Base-by-base conservation (phyloP, 164 flowering plant genomes). In the Kalanchoe fedtschenkoi region DNA sequence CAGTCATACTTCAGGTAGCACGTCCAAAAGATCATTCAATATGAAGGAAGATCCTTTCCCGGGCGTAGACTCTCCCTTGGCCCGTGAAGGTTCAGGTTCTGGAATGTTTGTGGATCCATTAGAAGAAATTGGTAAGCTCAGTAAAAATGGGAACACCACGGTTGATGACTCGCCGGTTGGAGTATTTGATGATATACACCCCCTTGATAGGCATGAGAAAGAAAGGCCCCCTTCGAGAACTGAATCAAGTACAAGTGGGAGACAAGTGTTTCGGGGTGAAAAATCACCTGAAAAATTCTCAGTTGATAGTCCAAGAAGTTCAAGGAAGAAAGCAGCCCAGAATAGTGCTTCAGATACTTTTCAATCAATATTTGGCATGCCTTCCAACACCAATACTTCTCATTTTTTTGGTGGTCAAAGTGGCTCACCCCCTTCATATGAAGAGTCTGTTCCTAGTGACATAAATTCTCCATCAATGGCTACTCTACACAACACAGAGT, bases 11-110 rank as follows among this genome's bases (percentile, higher is more conserved):
- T n/a, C n/a, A 62, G 69, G 37, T 66, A 61, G 68, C 70, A 42
- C 81, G 59, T 47, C 59, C 30, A 81, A 78, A 66, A 66, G 77
- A 43, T 39, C 75, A 22, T 65, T 82, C 38, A 70, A 62, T 62
- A 65, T 60, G 39, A 57, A 69, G 43, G 91, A 83, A n/a, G 86
- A 89, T 47, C 92, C 89, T 28, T 87, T 89, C 81, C 90, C 72
- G 10, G 80, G 75, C 28, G 55, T 83, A 44, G 84, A 74, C 66
- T 75, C 91, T 59, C 66, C 69, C 62, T 64, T 88, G 60, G 35
- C 72, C 21, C 70, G 75, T 30, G 54, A 47, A 26, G 59, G 62
- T 62, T 70, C 83, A 29, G 71, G 90, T 19, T 68, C 80, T 9
- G 82, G 75, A 28, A 38, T 69, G 33, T 82, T 69, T 62, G 37